Evolutionary conservation across 1,284 basidiomycete species (phyloP).

Genomic region (Xerocomus nothofagi): DNA sequence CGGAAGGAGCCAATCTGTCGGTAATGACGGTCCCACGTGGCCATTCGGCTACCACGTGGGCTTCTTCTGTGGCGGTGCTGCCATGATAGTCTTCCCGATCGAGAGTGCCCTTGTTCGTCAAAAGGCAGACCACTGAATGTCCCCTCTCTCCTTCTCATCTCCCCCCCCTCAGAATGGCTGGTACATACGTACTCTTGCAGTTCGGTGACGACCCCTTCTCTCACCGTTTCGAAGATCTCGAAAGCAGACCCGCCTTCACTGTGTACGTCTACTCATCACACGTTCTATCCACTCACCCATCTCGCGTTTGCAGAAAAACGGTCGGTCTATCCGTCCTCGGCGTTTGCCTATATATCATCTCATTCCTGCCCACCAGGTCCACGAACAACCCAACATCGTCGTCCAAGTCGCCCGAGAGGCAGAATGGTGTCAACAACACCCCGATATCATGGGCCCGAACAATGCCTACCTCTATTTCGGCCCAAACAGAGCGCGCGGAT

Average conservation of each 20-base stretch:
- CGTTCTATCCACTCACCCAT: constrained; percentile 11
- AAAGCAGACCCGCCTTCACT: constrained; percentile 62
- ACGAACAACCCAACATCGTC: constrained; percentile 56
- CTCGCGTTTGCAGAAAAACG: constrained; percentile 13
- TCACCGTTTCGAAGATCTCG: constrained; percentile 59
- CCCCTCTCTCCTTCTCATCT: constrained; percentile 20
- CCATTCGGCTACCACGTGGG: constrained; percentile 32
- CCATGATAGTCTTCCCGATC: constrained; percentile 33
- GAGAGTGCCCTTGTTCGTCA: constrained; percentile 34
- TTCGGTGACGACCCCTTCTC: constrained; percentile 61
- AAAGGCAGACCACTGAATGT: constrained; percentile 28
- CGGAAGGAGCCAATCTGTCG: constrained; percentile 11
- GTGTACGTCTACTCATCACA: constrained; percentile 46
- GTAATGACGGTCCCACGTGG: constrained; percentile 26
- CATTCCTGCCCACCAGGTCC: constrained; percentile 38
- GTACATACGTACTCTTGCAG: constrained; percentile 55
- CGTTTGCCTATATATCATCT: neutral
- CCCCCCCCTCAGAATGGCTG: constrained; percentile 36
- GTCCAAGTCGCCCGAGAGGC: constrained; percentile 62
- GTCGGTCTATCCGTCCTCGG: constrained; percentile 2
- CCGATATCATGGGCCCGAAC: constrained; percentile 67
- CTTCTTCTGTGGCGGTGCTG: constrained; percentile 33
- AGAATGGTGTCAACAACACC: constrained; percentile 62
- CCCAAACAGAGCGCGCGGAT: constrained; percentile 56
- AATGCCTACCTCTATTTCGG: constrained; percentile 74